Percentiles rank a stretch among this genome's conserved stretches.
Evolutionary conservation across 768 basidiomycete genomes (phyloP).

Genomic region (Kwoniella pini): DNA sequence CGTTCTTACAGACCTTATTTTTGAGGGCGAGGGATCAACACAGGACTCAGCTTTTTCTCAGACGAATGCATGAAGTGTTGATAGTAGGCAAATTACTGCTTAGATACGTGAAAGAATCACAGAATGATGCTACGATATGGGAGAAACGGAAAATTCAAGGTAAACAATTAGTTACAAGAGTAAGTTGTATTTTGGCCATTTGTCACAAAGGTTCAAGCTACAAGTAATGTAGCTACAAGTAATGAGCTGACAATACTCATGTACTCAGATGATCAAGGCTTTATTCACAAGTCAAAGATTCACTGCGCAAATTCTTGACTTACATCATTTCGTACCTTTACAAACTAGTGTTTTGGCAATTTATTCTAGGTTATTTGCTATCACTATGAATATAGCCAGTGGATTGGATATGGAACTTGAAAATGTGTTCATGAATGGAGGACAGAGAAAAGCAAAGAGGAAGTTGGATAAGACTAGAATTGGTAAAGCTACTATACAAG

Average conservation of each 20-base stretch:
- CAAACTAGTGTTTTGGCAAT: conserved; percentile 29
- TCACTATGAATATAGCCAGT: conserved; percentile 20
- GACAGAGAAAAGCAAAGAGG: not conserved
- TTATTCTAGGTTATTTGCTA: conserved; percentile 35
- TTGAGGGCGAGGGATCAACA: conserved; percentile 40
- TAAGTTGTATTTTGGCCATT: not conserved
- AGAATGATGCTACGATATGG: not conserved
- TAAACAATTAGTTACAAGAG: not conserved
- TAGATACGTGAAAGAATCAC: not conserved
- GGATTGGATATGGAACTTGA: conserved; percentile 15
- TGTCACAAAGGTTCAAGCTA: not conserved
- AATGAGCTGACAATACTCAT: too few relatives aligned
- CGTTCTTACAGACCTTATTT: conserved; percentile 19
- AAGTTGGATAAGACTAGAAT: too few relatives aligned
- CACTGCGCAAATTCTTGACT: conserved; percentile 29
- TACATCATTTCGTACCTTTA: conserved; percentile 43
- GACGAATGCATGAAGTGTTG: conserved; percentile 25
- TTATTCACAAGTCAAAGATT: conserved; percentile 20
- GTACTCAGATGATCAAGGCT: conserved; percentile 15
- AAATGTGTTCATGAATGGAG: not conserved
- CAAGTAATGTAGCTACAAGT: not conserved
- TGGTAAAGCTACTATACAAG: too few relatives aligned
- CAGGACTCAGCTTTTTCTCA: conserved; percentile 35
- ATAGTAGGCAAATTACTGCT: conserved; percentile 16
- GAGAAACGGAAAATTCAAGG: conserved; percentile 1